These are phyloP conservation scores for Neonectria hederae DNA, from an alignment of 2,329 filamentous ascomycete species.

Conservation along the genomic window DNA sequence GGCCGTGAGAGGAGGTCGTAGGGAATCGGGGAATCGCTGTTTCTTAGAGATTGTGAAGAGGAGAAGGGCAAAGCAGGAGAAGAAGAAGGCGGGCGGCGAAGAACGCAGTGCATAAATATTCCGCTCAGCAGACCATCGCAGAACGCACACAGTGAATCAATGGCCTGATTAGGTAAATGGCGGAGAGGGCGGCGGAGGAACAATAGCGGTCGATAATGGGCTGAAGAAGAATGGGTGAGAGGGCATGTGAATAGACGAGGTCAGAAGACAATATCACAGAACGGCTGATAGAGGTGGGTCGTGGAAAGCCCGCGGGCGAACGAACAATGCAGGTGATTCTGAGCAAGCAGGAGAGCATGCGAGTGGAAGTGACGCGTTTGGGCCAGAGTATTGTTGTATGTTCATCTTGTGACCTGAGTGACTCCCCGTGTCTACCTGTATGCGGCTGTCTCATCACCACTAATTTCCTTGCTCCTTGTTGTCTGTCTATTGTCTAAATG, in stretches of 20 bases:
- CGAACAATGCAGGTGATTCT: not conserved
- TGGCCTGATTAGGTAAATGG: not conserved
- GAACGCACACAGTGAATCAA: not conserved
- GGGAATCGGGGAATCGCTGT: not conserved
- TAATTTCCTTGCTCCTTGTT: not conserved
- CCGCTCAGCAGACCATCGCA: not conserved
- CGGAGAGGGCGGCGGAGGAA: not conserved
- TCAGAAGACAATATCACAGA: not conserved
- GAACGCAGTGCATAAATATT: not conserved
- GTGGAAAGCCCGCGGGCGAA: not conserved
- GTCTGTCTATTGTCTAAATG: constrained; percentile 16
- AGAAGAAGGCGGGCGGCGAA: not conserved
- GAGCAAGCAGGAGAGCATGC: constrained; percentile 11
- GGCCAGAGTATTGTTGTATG: constrained; percentile 4
- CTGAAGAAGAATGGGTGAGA: not conserved
- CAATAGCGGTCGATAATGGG: not conserved
- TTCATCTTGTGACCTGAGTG: constrained; percentile 12
- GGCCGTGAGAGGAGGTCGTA: not conserved
- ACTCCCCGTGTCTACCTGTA: constrained; percentile 1
- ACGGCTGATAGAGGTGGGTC: not conserved
- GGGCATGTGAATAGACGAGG: not conserved
- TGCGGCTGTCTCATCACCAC: not conserved
- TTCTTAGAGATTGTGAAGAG: not conserved
- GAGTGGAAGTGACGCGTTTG: not conserved
- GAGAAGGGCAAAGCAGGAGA: not conserved